These are phyloP conservation scores for Solanum hybrid DNA, from an alignment of 305 asterid genomes.

Conservation along the genomic window DNA sequence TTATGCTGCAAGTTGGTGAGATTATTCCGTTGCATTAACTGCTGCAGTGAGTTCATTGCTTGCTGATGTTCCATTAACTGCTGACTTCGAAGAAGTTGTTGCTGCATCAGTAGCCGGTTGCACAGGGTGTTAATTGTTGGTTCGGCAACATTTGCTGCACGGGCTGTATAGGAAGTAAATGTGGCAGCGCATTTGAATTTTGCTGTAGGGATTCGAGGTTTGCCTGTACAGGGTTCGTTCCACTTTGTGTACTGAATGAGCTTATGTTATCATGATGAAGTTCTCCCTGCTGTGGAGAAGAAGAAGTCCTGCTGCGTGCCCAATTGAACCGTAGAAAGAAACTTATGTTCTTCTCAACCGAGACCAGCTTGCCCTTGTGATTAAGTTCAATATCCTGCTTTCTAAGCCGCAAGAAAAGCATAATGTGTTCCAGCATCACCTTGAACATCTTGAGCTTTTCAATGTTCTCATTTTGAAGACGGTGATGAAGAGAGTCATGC, in stretches of 20 bases:
- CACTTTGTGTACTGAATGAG: slow-evolving; percentile 53
- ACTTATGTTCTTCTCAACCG: slow-evolving; percentile 58
- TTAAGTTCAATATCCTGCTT: slow-evolving; percentile 44
- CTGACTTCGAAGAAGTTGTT: slow-evolving; percentile 43
- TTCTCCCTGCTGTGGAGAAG: slow-evolving; percentile 55
- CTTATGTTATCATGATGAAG: slow-evolving; percentile 42
- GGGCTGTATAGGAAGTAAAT: slow-evolving; percentile 63
- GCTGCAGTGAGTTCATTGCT: slow-evolving; percentile 35
- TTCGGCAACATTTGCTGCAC: slow-evolving; percentile 44
- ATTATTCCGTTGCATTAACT: slow-evolving; percentile 37
- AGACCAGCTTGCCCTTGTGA: slow-evolving; percentile 49
- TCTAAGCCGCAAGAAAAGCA: slow-evolving; percentile 43
- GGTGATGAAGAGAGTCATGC: slow-evolving; percentile 62
- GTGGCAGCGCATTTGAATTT: slow-evolving; percentile 47
- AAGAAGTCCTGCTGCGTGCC: slow-evolving; percentile 53
- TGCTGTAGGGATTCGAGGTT: slow-evolving; percentile 13
- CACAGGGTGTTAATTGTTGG: slow-evolving; percentile 47
- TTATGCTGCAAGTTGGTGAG: slow-evolving; percentile 57
- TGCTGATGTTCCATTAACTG: slow-evolving; percentile 35
- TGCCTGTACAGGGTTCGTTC: slow-evolving; percentile 43
- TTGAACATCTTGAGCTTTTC: slow-evolving; percentile 61
- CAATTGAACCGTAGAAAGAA: slow-evolving; percentile 47
- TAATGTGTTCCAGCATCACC: slow-evolving; percentile 53
- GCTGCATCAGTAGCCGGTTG: slow-evolving; percentile 59
- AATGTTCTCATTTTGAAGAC: slow-evolving; percentile 58